Conservation (phyloP, 768 basidiomycete genomes). For the Mycena sanguinolenta region DNA sequence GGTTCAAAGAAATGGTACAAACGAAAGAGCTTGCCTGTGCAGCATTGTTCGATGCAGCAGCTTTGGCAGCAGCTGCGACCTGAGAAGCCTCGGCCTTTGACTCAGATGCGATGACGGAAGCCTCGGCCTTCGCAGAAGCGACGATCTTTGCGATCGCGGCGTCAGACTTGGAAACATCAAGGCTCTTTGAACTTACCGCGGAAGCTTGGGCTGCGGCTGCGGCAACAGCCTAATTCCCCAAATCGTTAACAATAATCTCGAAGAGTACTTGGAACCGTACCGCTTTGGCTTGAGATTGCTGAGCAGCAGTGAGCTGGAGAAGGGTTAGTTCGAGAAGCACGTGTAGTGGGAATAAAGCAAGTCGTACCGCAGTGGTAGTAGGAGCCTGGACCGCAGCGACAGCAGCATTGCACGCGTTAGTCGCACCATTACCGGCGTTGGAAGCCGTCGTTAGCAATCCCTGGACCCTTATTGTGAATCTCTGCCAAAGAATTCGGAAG, state of each 20-base stretch:
- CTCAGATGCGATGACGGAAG: constrained; percentile 15
- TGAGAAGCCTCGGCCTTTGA: constrained; percentile 19
- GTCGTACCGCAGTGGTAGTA: background rate
- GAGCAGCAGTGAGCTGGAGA: constrained; percentile 18
- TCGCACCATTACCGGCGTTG: constrained; percentile 18
- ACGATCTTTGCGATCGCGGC: background rate
- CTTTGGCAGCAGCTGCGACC: constrained; percentile 18
- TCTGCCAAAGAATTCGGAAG: background rate
- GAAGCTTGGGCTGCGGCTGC: constrained; percentile 25
- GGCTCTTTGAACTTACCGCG: constrained; percentile 21
- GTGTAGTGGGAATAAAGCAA: background rate
- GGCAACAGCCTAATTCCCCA: constrained; percentile 3
- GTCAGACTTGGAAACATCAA: too few species aligned
- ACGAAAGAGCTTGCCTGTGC: background rate
- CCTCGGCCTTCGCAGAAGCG: constrained; percentile 2
- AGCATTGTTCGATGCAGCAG: background rate
- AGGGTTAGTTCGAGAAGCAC: background rate
- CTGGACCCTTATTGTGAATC: background rate
- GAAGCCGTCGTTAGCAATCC: constrained; percentile 28
- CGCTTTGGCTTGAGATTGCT: constrained; percentile 18
- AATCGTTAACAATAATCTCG: background rate
- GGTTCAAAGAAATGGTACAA: background rate
- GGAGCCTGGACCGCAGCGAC: background rate
- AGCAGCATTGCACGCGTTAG: constrained; percentile 29
- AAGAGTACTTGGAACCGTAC: background rate